Evolutionary conservation across 176 grass and related monocot species (phyloP).

Genomic region (Aegilops longissima): DNA sequence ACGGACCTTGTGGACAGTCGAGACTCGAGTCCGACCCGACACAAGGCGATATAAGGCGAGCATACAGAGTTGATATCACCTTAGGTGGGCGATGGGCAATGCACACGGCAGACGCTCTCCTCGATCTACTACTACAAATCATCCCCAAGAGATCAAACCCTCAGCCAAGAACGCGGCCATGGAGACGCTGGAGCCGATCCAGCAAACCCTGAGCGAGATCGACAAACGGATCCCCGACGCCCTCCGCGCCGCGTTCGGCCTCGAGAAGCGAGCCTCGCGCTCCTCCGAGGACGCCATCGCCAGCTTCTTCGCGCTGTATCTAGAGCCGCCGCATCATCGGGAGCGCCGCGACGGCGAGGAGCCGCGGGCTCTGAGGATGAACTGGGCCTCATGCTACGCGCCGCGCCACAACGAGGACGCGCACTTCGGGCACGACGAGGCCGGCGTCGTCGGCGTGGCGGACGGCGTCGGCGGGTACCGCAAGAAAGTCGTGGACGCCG

Average conservation of each 20-base stretch:
- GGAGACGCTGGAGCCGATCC: constrained; percentile 19
- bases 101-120: background rate
- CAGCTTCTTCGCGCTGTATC: background rate
- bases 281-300: background rate
- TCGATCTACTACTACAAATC: background rate
- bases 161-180: background rate
- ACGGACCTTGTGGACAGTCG: background rate
- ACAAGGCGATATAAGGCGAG: background rate
- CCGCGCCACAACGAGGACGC: constrained; percentile 26
- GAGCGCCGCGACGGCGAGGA: too few species aligned
- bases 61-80: background rate
- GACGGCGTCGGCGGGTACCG: constrained; percentile 37
- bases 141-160: background rate
- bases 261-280: background rate
- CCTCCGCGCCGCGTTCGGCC: background rate
- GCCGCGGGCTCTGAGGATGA: background rate
- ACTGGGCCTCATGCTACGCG: constrained; percentile 10
- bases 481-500: background rate
- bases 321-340: background rate
- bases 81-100: background rate
- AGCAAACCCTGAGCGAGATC: constrained; percentile 22
- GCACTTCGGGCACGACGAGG: constrained; percentile 21
- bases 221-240: background rate
- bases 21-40: background rate
- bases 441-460: constrained; percentile 30